Evolutionary conservation across 1,284 basidiomycete species (phyloP).

Genomic region (Pseudozyma tsukubaensis): DNA sequence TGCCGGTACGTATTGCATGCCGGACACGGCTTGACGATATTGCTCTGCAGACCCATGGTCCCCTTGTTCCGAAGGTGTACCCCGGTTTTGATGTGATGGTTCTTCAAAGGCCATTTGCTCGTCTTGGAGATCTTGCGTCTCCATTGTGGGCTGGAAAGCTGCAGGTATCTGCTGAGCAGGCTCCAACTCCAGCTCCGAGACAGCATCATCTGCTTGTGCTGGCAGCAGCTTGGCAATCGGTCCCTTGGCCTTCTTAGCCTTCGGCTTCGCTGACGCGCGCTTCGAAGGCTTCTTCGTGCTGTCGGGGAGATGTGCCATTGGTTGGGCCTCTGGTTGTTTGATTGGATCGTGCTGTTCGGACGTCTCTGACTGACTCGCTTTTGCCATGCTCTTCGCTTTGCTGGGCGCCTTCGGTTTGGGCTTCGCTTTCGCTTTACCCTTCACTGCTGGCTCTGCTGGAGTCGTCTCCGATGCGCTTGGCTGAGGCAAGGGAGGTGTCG

Average conservation of each 20-base stretch:
- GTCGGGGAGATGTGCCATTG: neutral
- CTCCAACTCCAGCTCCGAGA: constrained; percentile 38
- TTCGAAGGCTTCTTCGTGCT: neutral
- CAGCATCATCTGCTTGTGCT: constrained; percentile 20
- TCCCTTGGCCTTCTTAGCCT: constrained; percentile 19
- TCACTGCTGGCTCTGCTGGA: constrained; percentile 1
- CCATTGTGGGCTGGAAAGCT: neutral
- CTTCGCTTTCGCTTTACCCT: constrained; percentile 7
- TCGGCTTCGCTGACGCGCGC: neutral
- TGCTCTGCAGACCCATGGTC: neutral
- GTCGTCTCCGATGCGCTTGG: neutral
- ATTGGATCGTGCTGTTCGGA: neutral
- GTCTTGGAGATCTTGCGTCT: neutral
- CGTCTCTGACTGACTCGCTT: neutral
- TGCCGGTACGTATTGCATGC: neutral
- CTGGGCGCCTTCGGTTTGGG: constrained; percentile 14
- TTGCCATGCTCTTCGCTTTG: constrained; percentile 14
- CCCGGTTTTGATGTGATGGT: neutral
- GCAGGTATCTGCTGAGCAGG: constrained; percentile 3
- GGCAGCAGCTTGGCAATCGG: constrained; percentile 23
- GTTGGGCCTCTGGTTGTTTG: too few relatives aligned
- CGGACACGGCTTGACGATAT: neutral
- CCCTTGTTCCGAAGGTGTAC: neutral
- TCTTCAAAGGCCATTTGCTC: neutral
- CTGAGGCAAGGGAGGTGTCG: neutral